Evolutionary conservation across 225 moss, liverwort and hornwort genomes (phyloP), one percentile per base, ranked within the genome.

Genomic region (Anthoceros angustus): DNA sequence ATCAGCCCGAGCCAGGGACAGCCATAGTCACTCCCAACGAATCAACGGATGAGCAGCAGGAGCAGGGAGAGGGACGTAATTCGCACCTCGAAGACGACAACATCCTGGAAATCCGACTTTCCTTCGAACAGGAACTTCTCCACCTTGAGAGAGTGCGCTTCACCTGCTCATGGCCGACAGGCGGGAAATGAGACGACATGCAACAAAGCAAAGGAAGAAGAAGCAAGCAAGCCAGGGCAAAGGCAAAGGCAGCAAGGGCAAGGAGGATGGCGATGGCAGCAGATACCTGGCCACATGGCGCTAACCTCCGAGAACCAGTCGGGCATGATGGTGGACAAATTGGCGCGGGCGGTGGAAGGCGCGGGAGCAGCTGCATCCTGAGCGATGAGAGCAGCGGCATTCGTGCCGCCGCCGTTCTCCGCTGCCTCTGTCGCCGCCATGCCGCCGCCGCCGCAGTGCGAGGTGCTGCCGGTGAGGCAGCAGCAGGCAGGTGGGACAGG

Each of bases 301-400:
- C 89, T 86, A 63, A 98, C 74, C 81, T 98, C 98, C 23, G 92
- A 92, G 69, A 98, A 98, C 98, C 98, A 98, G 42, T 92, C 98
- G 0, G 80, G 79, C 80, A 89, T 87, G 71, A 98, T 85, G 64
- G 66, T 92, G 67, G 82, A 87, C 80, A 87, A 69, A 83, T 88
- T 89, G 76, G 88, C 64, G 32, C 40, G 40, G 64, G 55, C 55
- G 4, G 55, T 55, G 55, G 10, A 18, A 6, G 55, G 55, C n/a
- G 6, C 23, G 4, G 55, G 23, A 55, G 18, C 55, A 15, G n/a
- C 55, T 4, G 32, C 32, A 32, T 32, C 32, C 32, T 32, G 32
- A 32, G 32, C 32, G 32, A 32, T 32, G 32, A 32, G 32, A 32
- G 55, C 18, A 55, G 55, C 55, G 18, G 55, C 55, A 32, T 32